phyloP scores from a whole-genome alignment of 305 asterid genomes.

The Striga hermonthica region DNA sequence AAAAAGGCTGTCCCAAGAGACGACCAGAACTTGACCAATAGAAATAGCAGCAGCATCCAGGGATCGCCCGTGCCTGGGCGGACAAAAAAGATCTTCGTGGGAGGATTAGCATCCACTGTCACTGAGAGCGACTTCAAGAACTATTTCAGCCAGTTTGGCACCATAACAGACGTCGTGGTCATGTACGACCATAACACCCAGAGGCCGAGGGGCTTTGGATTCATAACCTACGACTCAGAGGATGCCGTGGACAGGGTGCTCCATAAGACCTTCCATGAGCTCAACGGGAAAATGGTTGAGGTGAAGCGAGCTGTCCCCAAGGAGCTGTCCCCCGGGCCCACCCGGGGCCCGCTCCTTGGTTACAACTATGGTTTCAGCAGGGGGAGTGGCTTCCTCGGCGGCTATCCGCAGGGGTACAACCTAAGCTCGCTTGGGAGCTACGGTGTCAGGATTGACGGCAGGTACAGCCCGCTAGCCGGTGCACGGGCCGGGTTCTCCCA shows the following conservation, averaged over 20 bases:
- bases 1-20: conserved; percentile 61
- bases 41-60: conserved; percentile 46
- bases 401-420: conserved; percentile 52
- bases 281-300: conserved; percentile 68
- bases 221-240: conserved; percentile 60
- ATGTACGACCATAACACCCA: conserved; percentile 74
- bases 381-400: conserved; percentile 48
- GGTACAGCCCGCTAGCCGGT: conserved; percentile 44
- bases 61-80: conserved; percentile 49
- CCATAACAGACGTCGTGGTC: conserved; percentile 56
- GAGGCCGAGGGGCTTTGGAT: conserved; percentile 71
- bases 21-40: conserved; percentile 41
- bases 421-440: conserved; percentile 52
- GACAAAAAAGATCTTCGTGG: conserved; percentile 56
- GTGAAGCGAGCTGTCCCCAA: conserved; percentile 71
- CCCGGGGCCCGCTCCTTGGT: conserved; percentile 50
- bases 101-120: conserved; percentile 55
- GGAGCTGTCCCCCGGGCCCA: conserved; percentile 58
- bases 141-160: conserved; percentile 60
- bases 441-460: conserved; percentile 54
- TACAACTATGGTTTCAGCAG: conserved; percentile 52
- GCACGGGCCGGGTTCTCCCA: conserved; percentile 56
- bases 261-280: conserved; percentile 63
- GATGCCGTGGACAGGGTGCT: conserved; percentile 62
- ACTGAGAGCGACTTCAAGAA: conserved; percentile 49